These are phyloP conservation scores for Plasmodium yoelii DNA, from an alignment of 169 alveolate genomes.

Conservation along the genomic window DNA sequence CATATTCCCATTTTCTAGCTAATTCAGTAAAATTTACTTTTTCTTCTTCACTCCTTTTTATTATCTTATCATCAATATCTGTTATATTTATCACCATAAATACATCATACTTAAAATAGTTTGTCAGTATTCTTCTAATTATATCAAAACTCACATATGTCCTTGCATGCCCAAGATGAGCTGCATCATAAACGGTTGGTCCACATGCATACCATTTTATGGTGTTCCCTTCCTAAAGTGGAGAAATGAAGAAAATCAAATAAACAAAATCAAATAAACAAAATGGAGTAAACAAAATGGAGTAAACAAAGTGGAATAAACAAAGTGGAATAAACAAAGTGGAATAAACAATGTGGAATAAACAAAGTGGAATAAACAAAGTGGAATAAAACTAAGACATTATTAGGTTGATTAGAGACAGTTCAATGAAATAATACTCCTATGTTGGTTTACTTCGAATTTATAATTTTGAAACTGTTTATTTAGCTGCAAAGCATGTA, in stretches of 20 bases:
- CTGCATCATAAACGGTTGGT: conserved; percentile 97
- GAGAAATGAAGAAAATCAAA: neutral
- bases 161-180: conserved; percentile 99
- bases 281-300: too few relatives aligned
- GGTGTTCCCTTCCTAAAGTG: conserved; percentile 84
- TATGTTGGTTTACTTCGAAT: too few relatives aligned
- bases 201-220: conserved; percentile 95
- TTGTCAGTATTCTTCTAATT: conserved; percentile 94
- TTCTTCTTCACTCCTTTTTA: conserved; percentile 85
- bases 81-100: conserved; percentile 97
- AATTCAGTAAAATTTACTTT: conserved; percentile 85
- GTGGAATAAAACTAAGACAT: neutral
- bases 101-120: conserved; percentile 96
- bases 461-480: too few relatives aligned
- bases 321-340: too few relatives aligned
- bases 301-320: too few relatives aligned
- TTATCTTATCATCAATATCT: conserved; percentile 99
- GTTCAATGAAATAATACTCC: neutral
- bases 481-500: too few relatives aligned
- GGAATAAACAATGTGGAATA: too few relatives aligned
- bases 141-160: conserved; percentile 97
- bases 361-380: too few relatives aligned
- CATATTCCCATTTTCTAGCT: conserved; percentile 94
- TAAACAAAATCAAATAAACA: too few relatives aligned
- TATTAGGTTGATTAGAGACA: neutral